phyloP scores from a whole-genome alignment of 306 rosid genomes.

The Cicer cuneatum region DNA sequence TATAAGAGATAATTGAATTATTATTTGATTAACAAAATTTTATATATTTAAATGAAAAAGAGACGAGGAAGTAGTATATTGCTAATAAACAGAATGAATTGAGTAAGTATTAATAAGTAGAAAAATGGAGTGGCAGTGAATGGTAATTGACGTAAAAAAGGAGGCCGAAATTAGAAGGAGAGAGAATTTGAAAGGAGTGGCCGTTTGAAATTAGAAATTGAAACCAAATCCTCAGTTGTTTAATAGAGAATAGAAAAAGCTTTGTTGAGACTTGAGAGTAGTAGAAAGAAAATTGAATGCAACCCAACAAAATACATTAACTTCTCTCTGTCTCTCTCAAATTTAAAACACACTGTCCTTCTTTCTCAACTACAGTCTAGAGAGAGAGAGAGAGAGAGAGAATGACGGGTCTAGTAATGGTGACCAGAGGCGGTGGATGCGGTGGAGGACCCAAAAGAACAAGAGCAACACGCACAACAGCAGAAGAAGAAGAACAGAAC shows the following conservation, averaged over 20 bases:
- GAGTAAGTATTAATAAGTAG: no score
- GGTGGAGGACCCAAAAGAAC: conserved; percentile 64
- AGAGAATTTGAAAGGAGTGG: conserved; percentile 63
- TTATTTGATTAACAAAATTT: no score
- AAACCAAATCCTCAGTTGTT: neutral
- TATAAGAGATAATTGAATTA: no score
- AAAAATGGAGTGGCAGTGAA: conserved; percentile 34
- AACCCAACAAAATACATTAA: conserved; percentile 56
- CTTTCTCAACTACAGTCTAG: neutral
- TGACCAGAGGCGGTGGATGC: conserved; percentile 72
- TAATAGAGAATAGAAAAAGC: neutral
- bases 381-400: conserved; percentile 8
- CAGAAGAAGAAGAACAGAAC: conserved; percentile 71
- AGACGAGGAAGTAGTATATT: no score
- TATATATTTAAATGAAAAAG: no score
- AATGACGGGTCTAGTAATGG: conserved; percentile 82
- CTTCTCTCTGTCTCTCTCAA: conserved; percentile 26
- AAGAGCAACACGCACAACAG: conserved; percentile 41
- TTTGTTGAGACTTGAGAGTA: neutral
- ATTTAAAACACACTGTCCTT: conserved; percentile 33
- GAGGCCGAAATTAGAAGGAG: conserved; percentile 38
- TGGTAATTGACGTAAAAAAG: conserved; percentile 27
- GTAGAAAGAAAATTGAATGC: conserved; percentile 50
- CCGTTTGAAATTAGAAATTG: conserved; percentile 61
- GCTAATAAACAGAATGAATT: no score